A percentile compares a stretch with the other conserved stretches of the same genome.
Evolutionary conservation across 2,329 filamentous ascomycete species (phyloP).

Genomic region (Pestalotiopsis sp.): DNA sequence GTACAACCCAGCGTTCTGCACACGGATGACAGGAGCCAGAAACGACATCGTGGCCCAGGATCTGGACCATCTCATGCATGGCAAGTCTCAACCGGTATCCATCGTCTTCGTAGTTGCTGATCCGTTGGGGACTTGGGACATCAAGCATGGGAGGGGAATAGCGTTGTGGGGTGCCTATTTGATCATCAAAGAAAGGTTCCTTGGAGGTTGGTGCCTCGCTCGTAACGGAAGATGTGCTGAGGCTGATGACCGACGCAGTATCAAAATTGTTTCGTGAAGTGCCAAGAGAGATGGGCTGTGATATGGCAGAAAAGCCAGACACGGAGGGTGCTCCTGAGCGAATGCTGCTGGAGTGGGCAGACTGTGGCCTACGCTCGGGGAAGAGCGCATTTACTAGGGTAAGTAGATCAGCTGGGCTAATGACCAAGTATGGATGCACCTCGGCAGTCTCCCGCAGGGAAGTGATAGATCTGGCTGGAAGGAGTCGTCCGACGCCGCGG

Average conservation of each 20-base stretch:
- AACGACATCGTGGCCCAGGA: conserved; percentile 64
- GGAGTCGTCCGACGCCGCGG: conserved; percentile 58
- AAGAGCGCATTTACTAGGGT: conserved; percentile 84
- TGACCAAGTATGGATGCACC: conserved; percentile 77
- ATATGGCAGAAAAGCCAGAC: conserved; percentile 70
- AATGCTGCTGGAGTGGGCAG: conserved; percentile 62
- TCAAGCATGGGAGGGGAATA: conserved; percentile 57
- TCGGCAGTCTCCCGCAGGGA: conserved; percentile 76
- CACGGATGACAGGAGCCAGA: conserved; percentile 77
- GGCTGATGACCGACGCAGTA: conserved; percentile 71
- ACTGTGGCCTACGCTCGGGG: conserved; percentile 70
- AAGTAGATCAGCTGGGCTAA: conserved; percentile 78
- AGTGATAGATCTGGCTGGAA: conserved; percentile 72
- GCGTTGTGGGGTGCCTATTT: conserved; percentile 51
- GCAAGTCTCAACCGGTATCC: conserved; percentile 67
- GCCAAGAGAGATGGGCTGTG: conserved; percentile 66
- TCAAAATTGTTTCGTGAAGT: conserved; percentile 61
- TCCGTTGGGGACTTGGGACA: conserved; percentile 42
- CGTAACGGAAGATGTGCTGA: conserved; percentile 71
- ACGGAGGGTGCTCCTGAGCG: conserved; percentile 69
- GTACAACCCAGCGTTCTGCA: conserved; percentile 79
- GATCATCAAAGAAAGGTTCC: conserved; percentile 64
- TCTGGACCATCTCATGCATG: conserved; percentile 71
- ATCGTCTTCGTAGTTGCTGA: conserved; percentile 63
- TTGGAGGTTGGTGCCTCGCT: conserved; percentile 70